Conservation (phyloP, 345 rosid genomes). For the Geranium rotundifolium region DNA sequence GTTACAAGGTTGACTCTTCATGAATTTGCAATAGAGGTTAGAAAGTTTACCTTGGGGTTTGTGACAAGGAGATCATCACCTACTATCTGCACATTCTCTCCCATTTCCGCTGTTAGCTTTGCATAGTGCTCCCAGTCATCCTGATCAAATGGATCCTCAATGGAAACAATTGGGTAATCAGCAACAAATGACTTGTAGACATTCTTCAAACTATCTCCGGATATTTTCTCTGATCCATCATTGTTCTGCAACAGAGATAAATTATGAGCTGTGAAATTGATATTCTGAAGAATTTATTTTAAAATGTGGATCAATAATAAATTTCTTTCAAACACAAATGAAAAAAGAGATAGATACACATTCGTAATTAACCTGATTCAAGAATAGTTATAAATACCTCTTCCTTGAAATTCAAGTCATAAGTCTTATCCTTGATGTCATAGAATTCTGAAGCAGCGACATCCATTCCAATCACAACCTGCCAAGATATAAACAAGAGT, state of each 20-base stretch:
- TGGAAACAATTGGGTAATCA: constrained; percentile 53
- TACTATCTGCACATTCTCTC: constrained; percentile 49
- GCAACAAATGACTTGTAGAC: constrained; percentile 45
- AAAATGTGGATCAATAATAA: no score
- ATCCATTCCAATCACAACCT: constrained; percentile 74
- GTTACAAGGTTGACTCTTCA: not conserved
- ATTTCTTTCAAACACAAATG: no score
- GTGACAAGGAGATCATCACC: constrained; percentile 72
- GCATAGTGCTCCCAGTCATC: constrained; percentile 60
- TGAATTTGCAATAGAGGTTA: not conserved
- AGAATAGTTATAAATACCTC: constrained; percentile 30
- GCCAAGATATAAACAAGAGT: constrained; percentile 3
- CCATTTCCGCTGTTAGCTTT: constrained; percentile 48
- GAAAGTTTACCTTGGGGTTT: constrained; percentile 42
- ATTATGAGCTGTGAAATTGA: not conserved
- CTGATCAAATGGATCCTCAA: constrained; percentile 70
- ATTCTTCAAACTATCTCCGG: constrained; percentile 52
- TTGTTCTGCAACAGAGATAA: constrained; percentile 32
- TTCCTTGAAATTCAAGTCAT: constrained; percentile 85
- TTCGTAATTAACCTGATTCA: not conserved
- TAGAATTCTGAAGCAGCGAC: constrained; percentile 74
- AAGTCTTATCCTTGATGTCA: constrained; percentile 55
- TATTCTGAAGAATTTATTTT: not conserved
- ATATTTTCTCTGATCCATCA: constrained; percentile 47
- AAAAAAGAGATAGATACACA: no score